These are phyloP conservation scores for Zelonia costaricensis DNA, from an alignment of 208 protist species.

Conservation along the genomic window DNA sequence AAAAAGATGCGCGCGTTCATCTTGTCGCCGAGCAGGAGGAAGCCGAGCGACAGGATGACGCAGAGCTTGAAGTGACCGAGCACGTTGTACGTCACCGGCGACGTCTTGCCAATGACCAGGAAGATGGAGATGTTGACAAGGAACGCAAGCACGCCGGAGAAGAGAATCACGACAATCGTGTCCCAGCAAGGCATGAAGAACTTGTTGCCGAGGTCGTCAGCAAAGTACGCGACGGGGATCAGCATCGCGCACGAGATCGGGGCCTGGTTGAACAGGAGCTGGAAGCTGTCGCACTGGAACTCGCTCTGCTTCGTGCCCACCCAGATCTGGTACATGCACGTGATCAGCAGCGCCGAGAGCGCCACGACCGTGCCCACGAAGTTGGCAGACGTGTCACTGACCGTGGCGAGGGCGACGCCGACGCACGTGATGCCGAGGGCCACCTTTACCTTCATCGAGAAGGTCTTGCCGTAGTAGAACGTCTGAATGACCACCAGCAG, in stretches of 20 bases:
- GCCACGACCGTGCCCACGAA: constrained; percentile 65
- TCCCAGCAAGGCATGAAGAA: constrained; percentile 31
- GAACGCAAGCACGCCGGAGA: constrained; percentile 73
- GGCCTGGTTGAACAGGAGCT: constrained; percentile 88
- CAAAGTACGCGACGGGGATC: constrained; percentile 50
- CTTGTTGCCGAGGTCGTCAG: constrained; percentile 35
- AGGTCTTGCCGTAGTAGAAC: constrained; percentile 55
- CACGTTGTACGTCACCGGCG: constrained; percentile 89
- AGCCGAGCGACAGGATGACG: constrained; percentile 71
- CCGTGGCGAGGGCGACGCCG: constrained; percentile 71
- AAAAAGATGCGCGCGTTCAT: constrained; percentile 31
- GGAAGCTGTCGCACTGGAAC: constrained; percentile 71
- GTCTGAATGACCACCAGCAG: constrained; percentile 73
- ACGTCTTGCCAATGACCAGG: constrained; percentile 87
- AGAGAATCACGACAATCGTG: constrained; percentile 35
- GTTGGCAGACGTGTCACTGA: constrained; percentile 75
- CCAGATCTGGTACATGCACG: constrained; percentile 89
- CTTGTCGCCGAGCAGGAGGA: constrained; percentile 59
- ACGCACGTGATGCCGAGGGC: constrained; percentile 59
- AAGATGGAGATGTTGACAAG: constrained; percentile 91
- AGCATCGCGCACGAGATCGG: constrained; percentile 78
- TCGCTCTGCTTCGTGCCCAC: constrained; percentile 86
- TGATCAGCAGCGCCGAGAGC: constrained; percentile 63
- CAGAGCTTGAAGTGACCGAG: constrained; percentile 87
- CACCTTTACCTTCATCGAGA: constrained; percentile 43